Conservation (phyloP, 352 stramenopile genomes). For the Pythium phragmitis region DNA sequence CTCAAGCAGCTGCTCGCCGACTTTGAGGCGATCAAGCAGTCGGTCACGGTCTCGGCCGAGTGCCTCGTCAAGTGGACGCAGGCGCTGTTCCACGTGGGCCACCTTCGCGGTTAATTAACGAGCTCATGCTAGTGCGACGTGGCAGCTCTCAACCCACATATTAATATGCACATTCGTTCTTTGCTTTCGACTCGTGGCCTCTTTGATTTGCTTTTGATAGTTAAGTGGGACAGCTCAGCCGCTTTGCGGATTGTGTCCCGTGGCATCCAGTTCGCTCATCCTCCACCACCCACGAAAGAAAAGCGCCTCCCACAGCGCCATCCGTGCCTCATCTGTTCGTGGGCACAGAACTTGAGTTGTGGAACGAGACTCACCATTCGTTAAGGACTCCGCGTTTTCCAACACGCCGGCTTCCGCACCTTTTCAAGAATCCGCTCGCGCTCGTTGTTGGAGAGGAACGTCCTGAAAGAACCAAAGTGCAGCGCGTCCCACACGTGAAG, state of each 20-base stretch:
- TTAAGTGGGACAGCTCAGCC: too few species aligned
- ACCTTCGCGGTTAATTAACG: slow-evolving; percentile 7
- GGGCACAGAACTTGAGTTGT: too few species aligned
- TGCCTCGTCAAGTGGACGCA: slow-evolving; percentile 29
- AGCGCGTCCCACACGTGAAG: slow-evolving; percentile 79
- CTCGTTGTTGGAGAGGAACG: slow-evolving; percentile 86
- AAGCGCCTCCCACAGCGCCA: too few species aligned
- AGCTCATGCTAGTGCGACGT: too few species aligned
- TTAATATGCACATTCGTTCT: background rate
- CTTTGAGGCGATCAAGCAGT: slow-evolving; percentile 31
- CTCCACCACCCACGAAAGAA: too few species aligned
- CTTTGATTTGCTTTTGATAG: too few species aligned
- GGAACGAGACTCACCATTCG: too few species aligned
- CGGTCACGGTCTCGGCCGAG: slow-evolving; percentile 11
- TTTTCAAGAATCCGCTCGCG: slow-evolving; percentile 79
- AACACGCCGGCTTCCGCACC: slow-evolving; percentile 54
- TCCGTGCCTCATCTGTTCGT: too few species aligned
- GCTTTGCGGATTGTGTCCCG: too few species aligned
- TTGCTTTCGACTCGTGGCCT: too few species aligned
- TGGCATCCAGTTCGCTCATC: too few species aligned
- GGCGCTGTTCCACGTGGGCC: slow-evolving; percentile 14
- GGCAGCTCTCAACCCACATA: background rate
- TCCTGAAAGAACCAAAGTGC: slow-evolving; percentile 74
- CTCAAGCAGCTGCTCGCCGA: slow-evolving; percentile 30
- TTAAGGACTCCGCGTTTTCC: too few species aligned